Evolutionary conservation across 176 grass and related monocot genomes (phyloP).

Genomic region (Juncus effusus): DNA sequence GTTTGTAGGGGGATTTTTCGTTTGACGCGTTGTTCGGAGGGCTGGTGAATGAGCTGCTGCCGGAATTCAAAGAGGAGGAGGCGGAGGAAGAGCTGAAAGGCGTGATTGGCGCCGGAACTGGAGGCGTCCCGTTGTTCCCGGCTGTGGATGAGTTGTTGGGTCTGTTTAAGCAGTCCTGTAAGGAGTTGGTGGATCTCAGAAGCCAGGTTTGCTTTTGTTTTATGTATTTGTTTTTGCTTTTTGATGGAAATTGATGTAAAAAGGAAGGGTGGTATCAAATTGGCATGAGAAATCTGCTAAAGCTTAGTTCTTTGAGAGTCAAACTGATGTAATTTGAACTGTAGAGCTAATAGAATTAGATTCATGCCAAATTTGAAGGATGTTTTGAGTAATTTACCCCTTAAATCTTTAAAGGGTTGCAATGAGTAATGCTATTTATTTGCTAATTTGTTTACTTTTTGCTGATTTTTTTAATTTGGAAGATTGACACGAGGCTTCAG

Average conservation of each 20-base stretch:
- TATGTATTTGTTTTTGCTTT: constrained; percentile 7
- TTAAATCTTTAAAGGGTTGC: no score
- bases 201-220: constrained; percentile 45
- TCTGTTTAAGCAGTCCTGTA: constrained; percentile 97
- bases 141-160: constrained; percentile 82
- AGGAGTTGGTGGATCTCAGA: constrained; percentile 92
- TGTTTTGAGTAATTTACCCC: background rate
- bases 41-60: constrained; percentile 85
- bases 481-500: constrained; percentile 93
- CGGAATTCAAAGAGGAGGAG: constrained; percentile 56
- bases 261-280: background rate
- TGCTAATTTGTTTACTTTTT: constrained; percentile 5
- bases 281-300: background rate
- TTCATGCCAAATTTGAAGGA: no score
- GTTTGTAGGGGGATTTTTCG: constrained; percentile 79
- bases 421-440: background rate
- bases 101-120: constrained; percentile 37
- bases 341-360: background rate
- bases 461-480: constrained; percentile 5
- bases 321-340: background rate
- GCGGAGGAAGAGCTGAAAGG: constrained; percentile 16
- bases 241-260: background rate
- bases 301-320: background rate
- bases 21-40: constrained; percentile 81
- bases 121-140: constrained; percentile 63